Percentiles rank a stretch among this genome's conserved stretches.
These are phyloP conservation scores for Diaporthe ampelina DNA, from an alignment of 2,329 filamentous ascomycete genomes.

Conservation along the genomic window DNA sequence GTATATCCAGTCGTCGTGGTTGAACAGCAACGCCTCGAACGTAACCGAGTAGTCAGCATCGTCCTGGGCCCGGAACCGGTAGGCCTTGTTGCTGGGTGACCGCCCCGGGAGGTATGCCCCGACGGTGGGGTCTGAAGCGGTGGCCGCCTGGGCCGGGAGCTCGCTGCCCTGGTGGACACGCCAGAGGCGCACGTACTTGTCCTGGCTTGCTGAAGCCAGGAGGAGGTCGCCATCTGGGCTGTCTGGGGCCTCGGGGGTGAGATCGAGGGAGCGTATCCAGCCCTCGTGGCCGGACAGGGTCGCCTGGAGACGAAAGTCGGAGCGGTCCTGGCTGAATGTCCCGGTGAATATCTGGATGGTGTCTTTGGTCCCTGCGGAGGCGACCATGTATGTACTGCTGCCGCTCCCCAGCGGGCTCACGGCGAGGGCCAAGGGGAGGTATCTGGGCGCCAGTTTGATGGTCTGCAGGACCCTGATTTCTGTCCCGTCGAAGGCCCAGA, in stretches of 20 bases:
- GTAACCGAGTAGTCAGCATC: slow-evolving; percentile 80
- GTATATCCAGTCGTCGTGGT: slow-evolving; percentile 99
- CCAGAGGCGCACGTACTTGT: slow-evolving; percentile 97
- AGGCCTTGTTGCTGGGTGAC: slow-evolving; percentile 89
- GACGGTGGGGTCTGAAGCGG: slow-evolving; percentile 67
- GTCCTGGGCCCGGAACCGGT: slow-evolving; percentile 74
- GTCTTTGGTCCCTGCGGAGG: slow-evolving; percentile 87
- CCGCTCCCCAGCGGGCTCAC: slow-evolving; percentile 71
- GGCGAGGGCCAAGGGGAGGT: slow-evolving; percentile 85
- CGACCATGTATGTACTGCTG: slow-evolving; percentile 72
- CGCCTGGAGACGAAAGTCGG: slow-evolving; percentile 78
- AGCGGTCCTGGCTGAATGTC: slow-evolving; percentile 51
- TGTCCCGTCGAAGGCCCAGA: slow-evolving; percentile 76
- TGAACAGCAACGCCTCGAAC: slow-evolving; percentile 93
- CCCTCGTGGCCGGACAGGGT: slow-evolving; percentile 92
- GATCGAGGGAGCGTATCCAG: slow-evolving; percentile 90
- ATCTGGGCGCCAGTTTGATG: slow-evolving; percentile 80
- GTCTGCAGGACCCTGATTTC: slow-evolving; percentile 73
- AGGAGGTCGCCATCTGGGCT: slow-evolving; percentile 75
- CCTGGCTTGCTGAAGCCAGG: slow-evolving; percentile 93
- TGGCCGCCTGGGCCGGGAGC: slow-evolving; percentile 68
- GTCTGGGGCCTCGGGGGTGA: slow-evolving; percentile 73
- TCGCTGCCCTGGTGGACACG: slow-evolving; percentile 80
- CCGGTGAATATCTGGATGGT: slow-evolving; percentile 83
- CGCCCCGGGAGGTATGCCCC: slow-evolving; percentile 75